Evolutionary conservation across 495 filamentous ascomycete species (phyloP).

Genomic region (Penicillium subrubescens): DNA sequence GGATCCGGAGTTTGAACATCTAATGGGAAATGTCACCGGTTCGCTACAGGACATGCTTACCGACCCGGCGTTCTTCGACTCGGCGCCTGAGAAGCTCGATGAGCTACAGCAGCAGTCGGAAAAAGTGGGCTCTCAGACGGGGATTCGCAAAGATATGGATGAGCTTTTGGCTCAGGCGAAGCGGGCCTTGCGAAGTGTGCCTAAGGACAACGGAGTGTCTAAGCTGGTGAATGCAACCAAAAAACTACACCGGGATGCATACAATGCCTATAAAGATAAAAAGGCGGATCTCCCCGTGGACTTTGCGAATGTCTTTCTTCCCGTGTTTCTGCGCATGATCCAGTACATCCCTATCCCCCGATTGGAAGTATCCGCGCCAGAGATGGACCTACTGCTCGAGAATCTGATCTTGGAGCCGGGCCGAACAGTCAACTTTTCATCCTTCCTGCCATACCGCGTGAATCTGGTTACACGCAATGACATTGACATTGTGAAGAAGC

Average conservation of each 20-base stretch:
- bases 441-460: slow-evolving; percentile 85
- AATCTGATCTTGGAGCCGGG: slow-evolving; percentile 92
- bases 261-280: slow-evolving; percentile 53
- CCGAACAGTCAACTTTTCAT: slow-evolving; percentile 77
- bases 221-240: slow-evolving; percentile 63
- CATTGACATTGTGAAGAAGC: slow-evolving; percentile 79
- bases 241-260: slow-evolving; percentile 68
- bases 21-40: slow-evolving; percentile 70
- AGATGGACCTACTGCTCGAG: slow-evolving; percentile 83
- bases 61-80: slow-evolving; percentile 80
- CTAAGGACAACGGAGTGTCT: slow-evolving; percentile 69
- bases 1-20: slow-evolving; percentile 80
- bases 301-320: slow-evolving; percentile 74
- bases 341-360: slow-evolving; percentile 89
- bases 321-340: slow-evolving; percentile 70
- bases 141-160: slow-evolving; percentile 72
- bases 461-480: slow-evolving; percentile 82
- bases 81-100: slow-evolving; percentile 67
- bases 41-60: slow-evolving; percentile 81
- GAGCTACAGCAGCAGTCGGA: slow-evolving; percentile 70
- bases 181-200: slow-evolving; percentile 64
- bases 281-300: slow-evolving; percentile 76
- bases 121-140: slow-evolving; percentile 61
- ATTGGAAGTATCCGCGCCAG: slow-evolving; percentile 78
- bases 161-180: slow-evolving; percentile 69